Evolutionary conservation across 2,329 filamentous ascomycete species (phyloP).

Genomic region (Fusarium sp.): DNA sequence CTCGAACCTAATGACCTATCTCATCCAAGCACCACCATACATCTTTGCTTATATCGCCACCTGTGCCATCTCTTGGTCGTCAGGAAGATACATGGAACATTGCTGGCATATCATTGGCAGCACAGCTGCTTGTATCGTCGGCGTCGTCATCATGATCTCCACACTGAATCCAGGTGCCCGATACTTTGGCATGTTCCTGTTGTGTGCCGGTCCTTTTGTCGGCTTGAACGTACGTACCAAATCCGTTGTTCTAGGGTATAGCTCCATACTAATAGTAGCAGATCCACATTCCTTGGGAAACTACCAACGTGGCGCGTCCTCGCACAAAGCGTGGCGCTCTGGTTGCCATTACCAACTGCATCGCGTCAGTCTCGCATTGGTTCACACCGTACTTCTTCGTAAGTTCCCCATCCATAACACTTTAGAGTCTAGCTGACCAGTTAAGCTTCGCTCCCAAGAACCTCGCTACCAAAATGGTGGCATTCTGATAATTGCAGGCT

Average conservation of each 20-base stretch:
- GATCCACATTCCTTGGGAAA: constrained; percentile 1
- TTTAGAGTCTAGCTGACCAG: not conserved
- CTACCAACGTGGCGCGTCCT: not conserved
- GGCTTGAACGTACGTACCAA: not conserved
- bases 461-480: not conserved
- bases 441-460: not conserved
- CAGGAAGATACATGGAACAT: not conserved
- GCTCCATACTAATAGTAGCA: not conserved
- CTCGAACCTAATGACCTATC: not conserved
- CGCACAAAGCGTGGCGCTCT: not conserved
- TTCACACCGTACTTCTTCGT: not conserved
- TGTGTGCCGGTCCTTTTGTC: not conserved
- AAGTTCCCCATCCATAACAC: fast-evolving
- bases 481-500: constrained; percentile 3
- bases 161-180: not conserved
- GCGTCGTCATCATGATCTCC: not conserved
- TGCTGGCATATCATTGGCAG: not conserved
- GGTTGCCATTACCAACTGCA: not conserved
- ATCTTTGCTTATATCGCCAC: not conserved
- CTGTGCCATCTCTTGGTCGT: not conserved
- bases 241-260: fast-evolving
- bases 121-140: not conserved
- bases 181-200: not conserved
- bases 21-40: not conserved
- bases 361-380: not conserved